phyloP scores from a whole-genome alignment of 352 stramenopile species.

The Phytophthora macrochlamydospora region DNA sequence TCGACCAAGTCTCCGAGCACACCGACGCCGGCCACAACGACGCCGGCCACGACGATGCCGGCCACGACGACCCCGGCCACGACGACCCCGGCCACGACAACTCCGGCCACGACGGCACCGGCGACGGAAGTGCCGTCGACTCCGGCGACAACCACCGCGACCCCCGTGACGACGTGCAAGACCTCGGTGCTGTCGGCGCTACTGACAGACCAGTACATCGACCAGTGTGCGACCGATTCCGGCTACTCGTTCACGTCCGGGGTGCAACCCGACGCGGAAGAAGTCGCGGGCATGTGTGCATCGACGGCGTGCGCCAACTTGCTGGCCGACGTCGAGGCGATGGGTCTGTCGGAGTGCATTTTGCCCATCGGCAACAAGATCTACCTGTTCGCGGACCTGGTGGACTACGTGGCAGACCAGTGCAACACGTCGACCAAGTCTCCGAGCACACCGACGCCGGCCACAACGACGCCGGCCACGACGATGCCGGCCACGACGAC shows the following conservation, averaged over 20 bases:
- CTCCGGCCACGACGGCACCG: background rate
- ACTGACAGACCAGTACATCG: conserved; percentile 24
- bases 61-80: conserved; percentile 1
- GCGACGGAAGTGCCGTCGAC: conserved; percentile 13
- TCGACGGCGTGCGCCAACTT: conserved; percentile 24
- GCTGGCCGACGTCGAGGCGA: conserved; percentile 22
- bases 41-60: background rate
- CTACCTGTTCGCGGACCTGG: conserved; percentile 25
- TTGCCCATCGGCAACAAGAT: conserved; percentile 32
- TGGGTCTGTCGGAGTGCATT: conserved; percentile 27
- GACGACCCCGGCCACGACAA: no score
- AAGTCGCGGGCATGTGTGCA: conserved; percentile 24
- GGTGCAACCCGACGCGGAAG: conserved; percentile 13
- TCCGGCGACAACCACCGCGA: conserved; percentile 14
- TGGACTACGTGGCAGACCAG: conserved; percentile 25
- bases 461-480: background rate
- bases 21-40: background rate
- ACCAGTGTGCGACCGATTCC: conserved; percentile 23
- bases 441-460: conserved; percentile 7
- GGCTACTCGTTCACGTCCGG: conserved; percentile 32
- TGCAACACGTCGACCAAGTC: conserved; percentile 15
- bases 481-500: no score
- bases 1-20: background rate
- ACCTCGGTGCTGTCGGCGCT: conserved; percentile 12
- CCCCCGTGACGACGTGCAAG: conserved; percentile 14